phyloP scores from a whole-genome alignment of 371 early-diverging fungal species.

The Rhizopus microsporus region DNA sequence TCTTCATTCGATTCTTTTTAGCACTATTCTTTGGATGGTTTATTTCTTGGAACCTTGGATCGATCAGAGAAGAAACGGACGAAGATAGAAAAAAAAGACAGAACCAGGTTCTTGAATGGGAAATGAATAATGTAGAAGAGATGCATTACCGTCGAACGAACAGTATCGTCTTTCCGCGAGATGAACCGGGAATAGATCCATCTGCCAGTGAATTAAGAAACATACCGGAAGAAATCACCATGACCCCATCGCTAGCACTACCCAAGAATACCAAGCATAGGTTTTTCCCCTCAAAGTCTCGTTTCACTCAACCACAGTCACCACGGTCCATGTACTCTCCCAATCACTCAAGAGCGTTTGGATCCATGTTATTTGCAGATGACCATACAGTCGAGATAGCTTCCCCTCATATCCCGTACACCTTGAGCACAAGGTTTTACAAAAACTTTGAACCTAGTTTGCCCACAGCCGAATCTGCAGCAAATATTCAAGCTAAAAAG shows the following conservation, averaged over 20 bases:
- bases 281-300: conserved; percentile 49
- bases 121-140: conserved; percentile 65
- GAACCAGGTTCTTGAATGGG: conserved; percentile 64
- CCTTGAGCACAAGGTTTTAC: conserved; percentile 14
- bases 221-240: background rate
- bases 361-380: background rate
- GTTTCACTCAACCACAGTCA: conserved; percentile 42
- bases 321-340: conserved; percentile 7
- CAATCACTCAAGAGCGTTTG: conserved; percentile 1
- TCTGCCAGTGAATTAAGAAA: background rate
- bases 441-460: conserved; percentile 7
- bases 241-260: conserved; percentile 1
- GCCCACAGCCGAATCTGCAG: conserved; percentile 10
- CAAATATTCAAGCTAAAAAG: conserved; percentile 26
- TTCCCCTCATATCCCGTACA: conserved; percentile 19
- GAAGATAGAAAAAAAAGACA: conserved; percentile 55
- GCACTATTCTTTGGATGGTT: conserved; percentile 86
- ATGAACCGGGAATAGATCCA: background rate
- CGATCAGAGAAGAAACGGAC: conserved; percentile 67
- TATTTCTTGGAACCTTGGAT: conserved; percentile 72
- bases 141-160: conserved; percentile 50
- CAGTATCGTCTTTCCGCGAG: conserved; percentile 24
- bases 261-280: conserved; percentile 19
- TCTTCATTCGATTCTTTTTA: conserved; percentile 80
- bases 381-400: background rate